Evolutionary conservation across 140 eudicot genomes (phyloP).

Genomic region (Ambrosia hybrid): DNA sequence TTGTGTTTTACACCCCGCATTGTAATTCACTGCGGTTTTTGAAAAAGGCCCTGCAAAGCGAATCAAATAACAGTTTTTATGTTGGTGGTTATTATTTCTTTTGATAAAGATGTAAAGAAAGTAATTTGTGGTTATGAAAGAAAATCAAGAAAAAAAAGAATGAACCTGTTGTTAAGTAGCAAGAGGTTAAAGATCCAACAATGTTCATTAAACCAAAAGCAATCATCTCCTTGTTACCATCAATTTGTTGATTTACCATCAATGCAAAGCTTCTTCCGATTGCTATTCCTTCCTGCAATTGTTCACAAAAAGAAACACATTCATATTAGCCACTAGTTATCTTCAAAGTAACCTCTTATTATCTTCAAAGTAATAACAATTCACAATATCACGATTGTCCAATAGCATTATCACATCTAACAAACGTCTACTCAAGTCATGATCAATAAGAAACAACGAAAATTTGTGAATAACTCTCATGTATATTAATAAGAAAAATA

Average conservation of each 20-base stretch:
- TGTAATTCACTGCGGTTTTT: slow-evolving; percentile 79
- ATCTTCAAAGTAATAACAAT: neutral
- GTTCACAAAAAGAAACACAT: too few species aligned
- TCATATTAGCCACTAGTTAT: too few species aligned
- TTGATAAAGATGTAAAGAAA: neutral
- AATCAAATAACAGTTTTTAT: neutral
- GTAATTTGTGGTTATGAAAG: neutral
- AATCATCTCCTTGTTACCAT: slow-evolving; percentile 93
- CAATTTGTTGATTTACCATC: slow-evolving; percentile 59
- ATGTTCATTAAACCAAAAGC: slow-evolving; percentile 97
- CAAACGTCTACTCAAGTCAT: too few species aligned
- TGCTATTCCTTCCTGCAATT: slow-evolving; percentile 84
- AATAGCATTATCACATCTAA: too few species aligned
- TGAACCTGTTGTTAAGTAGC: slow-evolving; percentile 88
- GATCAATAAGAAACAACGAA: too few species aligned
- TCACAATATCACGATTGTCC: too few species aligned
- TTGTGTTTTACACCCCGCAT: slow-evolving; percentile 74
- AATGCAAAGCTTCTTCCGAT: slow-evolving; percentile 92
- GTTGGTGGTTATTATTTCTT: neutral
- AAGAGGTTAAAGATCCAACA: slow-evolving; percentile 85
- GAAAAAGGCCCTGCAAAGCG: slow-evolving; percentile 80
- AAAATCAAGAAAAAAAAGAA: too few species aligned
- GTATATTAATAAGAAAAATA: too few species aligned
- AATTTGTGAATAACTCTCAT: too few species aligned
- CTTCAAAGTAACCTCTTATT: too few species aligned